phyloP scores from a whole-genome alignment of 2,329 filamentous ascomycete genomes.

The Aspergillus luchuensis region DNA sequence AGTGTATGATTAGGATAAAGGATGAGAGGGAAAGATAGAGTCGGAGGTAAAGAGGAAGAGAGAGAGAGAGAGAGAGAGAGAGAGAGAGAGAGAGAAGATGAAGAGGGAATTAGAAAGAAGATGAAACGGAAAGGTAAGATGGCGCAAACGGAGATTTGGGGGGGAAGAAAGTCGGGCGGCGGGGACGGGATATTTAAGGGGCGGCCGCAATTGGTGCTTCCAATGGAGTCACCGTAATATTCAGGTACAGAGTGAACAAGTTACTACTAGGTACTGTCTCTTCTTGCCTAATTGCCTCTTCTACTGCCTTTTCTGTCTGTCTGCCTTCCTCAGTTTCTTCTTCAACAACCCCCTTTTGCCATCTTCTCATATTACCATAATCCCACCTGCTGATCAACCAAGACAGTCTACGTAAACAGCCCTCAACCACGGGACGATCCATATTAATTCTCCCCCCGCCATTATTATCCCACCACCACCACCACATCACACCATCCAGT shows the following conservation, averaged over 20 bases:
- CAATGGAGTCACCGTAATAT: background rate
- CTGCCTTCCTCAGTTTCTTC: background rate
- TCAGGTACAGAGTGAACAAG: background rate
- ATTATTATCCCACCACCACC: background rate
- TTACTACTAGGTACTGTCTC: background rate
- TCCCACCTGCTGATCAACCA: background rate
- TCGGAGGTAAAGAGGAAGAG: slow-evolving; percentile 6
- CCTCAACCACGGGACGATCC: background rate
- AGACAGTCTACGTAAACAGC: slow-evolving; percentile 1
- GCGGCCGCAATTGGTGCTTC: slow-evolving; percentile 5
- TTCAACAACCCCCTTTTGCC: background rate
- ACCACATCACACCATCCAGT: no score
- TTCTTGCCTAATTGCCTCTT: background rate
- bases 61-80: slow-evolving; percentile 10
- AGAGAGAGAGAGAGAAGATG: slow-evolving; percentile 5
- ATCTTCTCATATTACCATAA: no score
- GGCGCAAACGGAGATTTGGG: slow-evolving; percentile 5
- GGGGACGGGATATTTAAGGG: slow-evolving; percentile 22
- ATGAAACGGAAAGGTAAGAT: slow-evolving; percentile 12
- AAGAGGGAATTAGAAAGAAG: slow-evolving; percentile 12
- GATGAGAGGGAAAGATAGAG: slow-evolving; percentile 3
- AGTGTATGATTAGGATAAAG: slow-evolving; percentile 8
- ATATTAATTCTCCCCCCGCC: background rate
- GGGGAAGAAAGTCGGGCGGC: background rate
- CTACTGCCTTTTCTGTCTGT: background rate